Evolutionary conservation across 169 alveolate species (phyloP), one percentile per base, ranked within the genome.

Genomic region (Cryptosporidium muris): DNA sequence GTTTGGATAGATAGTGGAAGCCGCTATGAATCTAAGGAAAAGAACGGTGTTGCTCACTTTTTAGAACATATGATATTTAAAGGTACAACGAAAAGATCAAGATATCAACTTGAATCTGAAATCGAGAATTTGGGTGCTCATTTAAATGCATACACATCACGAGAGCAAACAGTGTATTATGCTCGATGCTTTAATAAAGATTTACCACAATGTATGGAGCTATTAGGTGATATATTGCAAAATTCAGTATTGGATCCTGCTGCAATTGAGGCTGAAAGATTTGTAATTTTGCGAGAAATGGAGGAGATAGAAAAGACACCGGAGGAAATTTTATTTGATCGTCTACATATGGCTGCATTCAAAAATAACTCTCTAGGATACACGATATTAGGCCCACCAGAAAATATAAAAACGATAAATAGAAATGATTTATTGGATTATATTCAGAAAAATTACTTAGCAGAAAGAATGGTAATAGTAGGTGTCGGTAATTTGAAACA

Each of bases 21-120:
- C 65, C 90, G 99, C 60, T 93, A 94, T 89, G 99, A 97, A 81
- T 94, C 95, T 6, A 82, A 90, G 37, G 91, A 68, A 54, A 96
- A 97, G 49, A 94, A 97, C 62, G 99, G 99, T 1, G 94, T 95
- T 8, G 99, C 99, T 1, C 99, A 97, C 88, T 97, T 96, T 92
- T 91, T 97, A 25, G 99, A 97, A 91, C 99, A 97, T 82, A 89
- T 97, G 92, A 96, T 95, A 48, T 97, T 97, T 91, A 97, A 97
- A 90, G 97, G 99, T 34, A 95, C 99, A 3, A 89, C 89, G 53
- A 95, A 92, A 63, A 90, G 99, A 52, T 80, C 94, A 16, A 91
- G 98, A 82, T 80, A 88, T 8, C 94, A 95, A 80, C 89, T 97
- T 65, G 99, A 97, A 91, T 91, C 90, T 53, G 98, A 96, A 81